phyloP scores from a whole-genome alignment of 768 basidiomycete genomes.

The Boletales sp. region DNA sequence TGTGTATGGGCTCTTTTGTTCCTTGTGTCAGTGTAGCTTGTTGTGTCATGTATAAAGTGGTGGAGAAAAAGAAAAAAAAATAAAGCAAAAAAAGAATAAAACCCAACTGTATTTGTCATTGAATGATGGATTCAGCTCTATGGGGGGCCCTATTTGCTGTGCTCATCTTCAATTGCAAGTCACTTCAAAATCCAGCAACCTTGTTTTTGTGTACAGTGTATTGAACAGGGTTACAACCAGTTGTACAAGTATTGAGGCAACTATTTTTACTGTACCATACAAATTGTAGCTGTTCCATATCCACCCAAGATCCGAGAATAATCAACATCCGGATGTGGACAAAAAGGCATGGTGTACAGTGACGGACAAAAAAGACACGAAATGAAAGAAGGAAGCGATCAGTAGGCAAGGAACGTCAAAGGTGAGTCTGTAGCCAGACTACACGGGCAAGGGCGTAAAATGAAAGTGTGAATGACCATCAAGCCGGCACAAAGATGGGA shows the following conservation, averaged over 20 bases:
- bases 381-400: background rate
- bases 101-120: background rate
- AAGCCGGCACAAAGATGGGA: background rate
- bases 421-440: slow-evolving; percentile 3
- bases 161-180: background rate
- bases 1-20: slow-evolving; percentile 4
- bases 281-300: slow-evolving; percentile 12
- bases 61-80: slow-evolving; percentile 5
- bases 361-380: slow-evolving; percentile 2
- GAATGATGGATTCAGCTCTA: too few species aligned
- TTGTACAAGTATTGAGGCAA: slow-evolving; percentile 18
- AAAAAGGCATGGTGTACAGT: slow-evolving; percentile 14
- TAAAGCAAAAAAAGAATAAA: background rate
- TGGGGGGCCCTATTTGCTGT: too few species aligned
- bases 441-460: background rate
- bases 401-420: slow-evolving; percentile 1
- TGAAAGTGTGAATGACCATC: slow-evolving; percentile 4
- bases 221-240: slow-evolving; percentile 20
- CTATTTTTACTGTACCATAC: slow-evolving; percentile 15
- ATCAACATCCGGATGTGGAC: slow-evolving; percentile 11
- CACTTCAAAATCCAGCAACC: background rate
- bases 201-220: slow-evolving; percentile 20
- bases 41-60: slow-evolving; percentile 7
- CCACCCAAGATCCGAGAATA: background rate
- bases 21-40: background rate